Evolutionary conservation across 441 rosid genomes (phyloP), one percentile per base, ranked within the genome.

Genomic region (Viola pubescens): DNA sequence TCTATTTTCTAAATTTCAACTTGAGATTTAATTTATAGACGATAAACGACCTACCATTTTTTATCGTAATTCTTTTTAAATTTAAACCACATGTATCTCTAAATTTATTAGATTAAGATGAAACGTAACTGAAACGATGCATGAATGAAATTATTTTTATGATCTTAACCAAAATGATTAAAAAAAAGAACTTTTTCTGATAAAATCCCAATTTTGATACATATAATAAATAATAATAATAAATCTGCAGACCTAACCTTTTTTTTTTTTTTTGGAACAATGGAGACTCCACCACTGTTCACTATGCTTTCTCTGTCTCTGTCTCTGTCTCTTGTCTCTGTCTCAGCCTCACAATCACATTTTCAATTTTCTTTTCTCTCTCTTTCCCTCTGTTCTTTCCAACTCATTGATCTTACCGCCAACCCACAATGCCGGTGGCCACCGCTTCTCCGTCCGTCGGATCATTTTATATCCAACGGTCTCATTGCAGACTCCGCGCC

Each of bases 391-490:
- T 48, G 38, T 9, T 49, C 37, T 6, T 26, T 26, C 34, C 34
- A 26, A 46, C 57, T 39, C 65, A 55, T 52, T 58, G 72, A 70
- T 68, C 81, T 68, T 54, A 43, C 61, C 52, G 40, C 56, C 58
- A 40, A 52, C 68, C 37, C 1, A 58, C 76, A 63, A 81, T 81
- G 87, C 72, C 71, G 56, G 66, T 75, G 10, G 56, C 76, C 41
- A 59, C 63, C 51, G 19, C 65, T 10, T 48, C 74, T 38, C 73
- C 76, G 48, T 60, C 78, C 60, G 41, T 70, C 60, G 79, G 83
- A 63, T 68, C 77, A 52, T 52, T 75, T 63, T 37, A 44, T 39
- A 14, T 59, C 54, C 54, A 68, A 4, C 78, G 70, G 54, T 72
- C 81, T 39, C 61, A 58, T 0, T 16, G 40, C 47, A 48, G 45